These are phyloP conservation scores for Acanthamoeba healyi DNA, from an alignment of 208 protist species.

Conservation along the genomic window DNA sequence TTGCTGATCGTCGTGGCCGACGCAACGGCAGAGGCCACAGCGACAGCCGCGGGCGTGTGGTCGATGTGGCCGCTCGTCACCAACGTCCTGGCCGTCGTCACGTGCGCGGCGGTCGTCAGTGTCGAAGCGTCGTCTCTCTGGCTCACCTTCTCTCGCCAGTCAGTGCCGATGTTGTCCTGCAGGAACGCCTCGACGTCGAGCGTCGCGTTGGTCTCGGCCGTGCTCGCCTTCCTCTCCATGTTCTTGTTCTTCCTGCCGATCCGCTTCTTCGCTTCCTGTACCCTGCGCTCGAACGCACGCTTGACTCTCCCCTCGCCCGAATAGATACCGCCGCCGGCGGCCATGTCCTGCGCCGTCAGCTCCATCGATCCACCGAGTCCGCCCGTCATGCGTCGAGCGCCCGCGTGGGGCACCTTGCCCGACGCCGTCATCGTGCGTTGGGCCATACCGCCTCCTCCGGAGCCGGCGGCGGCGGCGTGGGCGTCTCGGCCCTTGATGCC, in stretches of 20 bases:
- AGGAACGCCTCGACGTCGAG: constrained; percentile 24
- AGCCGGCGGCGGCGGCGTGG: neutral
- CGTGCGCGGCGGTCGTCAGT: too few relatives aligned
- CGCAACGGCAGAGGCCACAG: neutral
- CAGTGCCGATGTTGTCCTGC: neutral
- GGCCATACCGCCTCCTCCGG: neutral
- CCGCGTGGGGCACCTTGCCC: neutral
- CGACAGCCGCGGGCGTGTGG: neutral
- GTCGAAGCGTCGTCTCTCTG: too few relatives aligned
- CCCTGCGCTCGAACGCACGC: neutral
- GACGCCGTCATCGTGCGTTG: neutral
- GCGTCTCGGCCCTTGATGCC: too few relatives aligned
- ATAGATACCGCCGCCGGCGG: too few relatives aligned
- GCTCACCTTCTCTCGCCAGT: constrained; percentile 4
- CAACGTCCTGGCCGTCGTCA: too few relatives aligned
- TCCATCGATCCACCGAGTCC: neutral
- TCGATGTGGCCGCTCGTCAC: too few relatives aligned
- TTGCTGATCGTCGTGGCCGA: too few relatives aligned
- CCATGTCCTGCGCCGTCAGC: too few relatives aligned
- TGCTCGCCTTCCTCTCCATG: neutral
- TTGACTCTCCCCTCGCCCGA: too few relatives aligned
- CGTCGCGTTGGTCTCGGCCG: neutral
- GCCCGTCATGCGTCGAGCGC: neutral
- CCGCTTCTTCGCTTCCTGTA: constrained; percentile 5
- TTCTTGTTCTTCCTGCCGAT: neutral